A percentile compares a stretch with the other conserved stretches of the same genome.
These are phyloP conservation scores for Amyloporia xantha DNA, from an alignment of 768 basidiomycete species.

Conservation along the genomic window DNA sequence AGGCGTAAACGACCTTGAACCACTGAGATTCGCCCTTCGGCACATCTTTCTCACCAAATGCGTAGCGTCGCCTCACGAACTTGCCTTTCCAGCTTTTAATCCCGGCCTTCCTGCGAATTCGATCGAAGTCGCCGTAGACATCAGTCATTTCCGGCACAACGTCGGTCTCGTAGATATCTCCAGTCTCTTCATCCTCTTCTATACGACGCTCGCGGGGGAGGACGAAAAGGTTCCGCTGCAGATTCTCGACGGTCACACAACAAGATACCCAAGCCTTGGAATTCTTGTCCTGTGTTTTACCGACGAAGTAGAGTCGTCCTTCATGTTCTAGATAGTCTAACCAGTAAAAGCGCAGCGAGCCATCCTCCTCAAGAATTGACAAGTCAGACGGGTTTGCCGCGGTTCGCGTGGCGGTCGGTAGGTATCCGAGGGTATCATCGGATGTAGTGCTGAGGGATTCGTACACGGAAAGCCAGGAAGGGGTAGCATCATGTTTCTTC, in stretches of 20 bases:
- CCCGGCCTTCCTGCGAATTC: conserved; percentile 60
- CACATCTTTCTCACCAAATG: conserved; percentile 80
- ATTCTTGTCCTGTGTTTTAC: conserved; percentile 81
- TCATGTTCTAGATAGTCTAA: conserved; percentile 87
- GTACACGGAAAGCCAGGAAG: conserved; percentile 70
- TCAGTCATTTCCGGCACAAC: conserved; percentile 61
- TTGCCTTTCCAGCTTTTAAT: conserved; percentile 73
- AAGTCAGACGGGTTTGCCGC: conserved; percentile 31
- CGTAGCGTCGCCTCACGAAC: conserved; percentile 85
- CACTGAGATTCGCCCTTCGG: conserved; percentile 76
- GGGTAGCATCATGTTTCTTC: conserved; percentile 38
- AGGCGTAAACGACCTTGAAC: conserved; percentile 92
- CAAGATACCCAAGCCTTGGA: conserved; percentile 72
- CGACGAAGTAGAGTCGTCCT: conserved; percentile 82
- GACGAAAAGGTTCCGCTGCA: conserved; percentile 88
- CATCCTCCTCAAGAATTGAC: conserved; percentile 74
- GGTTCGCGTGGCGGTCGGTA: conserved; percentile 20
- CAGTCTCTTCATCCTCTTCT: conserved; percentile 50
- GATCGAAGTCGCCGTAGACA: conserved; percentile 79
- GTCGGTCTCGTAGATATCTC: conserved; percentile 65
- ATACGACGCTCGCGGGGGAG: conserved; percentile 68
- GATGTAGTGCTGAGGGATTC: conserved; percentile 59
- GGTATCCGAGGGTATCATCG: conserved; percentile 53
- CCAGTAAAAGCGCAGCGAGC: conserved; percentile 91
- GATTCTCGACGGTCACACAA: conserved; percentile 76